These are phyloP conservation scores for Porodaedalea pini DNA, from an alignment of 1,284 basidiomycete genomes.

Conservation along the genomic window DNA sequence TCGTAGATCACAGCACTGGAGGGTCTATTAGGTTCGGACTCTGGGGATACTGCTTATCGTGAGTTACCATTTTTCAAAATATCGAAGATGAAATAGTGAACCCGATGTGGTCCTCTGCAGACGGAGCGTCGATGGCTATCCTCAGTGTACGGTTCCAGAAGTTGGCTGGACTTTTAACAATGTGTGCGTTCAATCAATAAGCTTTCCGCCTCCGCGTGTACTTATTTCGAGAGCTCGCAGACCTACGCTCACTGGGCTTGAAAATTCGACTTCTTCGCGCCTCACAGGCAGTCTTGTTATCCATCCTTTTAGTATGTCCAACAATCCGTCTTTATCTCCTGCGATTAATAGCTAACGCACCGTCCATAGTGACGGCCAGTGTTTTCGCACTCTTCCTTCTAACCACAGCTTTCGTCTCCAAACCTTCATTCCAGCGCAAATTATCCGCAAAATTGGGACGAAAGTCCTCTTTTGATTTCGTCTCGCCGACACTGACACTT, in stretches of 20 bases:
- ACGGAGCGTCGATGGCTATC: neutral
- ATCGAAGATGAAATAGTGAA: neutral
- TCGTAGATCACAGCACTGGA: conserved; percentile 10
- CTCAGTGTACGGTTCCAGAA: conserved; percentile 9
- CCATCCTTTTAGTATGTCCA: conserved; percentile 11
- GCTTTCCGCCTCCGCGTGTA: neutral
- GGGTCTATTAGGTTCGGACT: conserved; percentile 15
- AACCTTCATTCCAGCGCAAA: conserved; percentile 7
- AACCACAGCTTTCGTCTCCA: neutral
- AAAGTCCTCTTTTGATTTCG: conserved; percentile 11
- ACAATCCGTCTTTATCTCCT: neutral
- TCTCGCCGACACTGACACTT: conserved; percentile 5
- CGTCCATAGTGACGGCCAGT: neutral
- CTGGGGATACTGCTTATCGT: conserved; percentile 16
- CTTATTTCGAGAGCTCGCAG: neutral
- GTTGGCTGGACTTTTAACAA: conserved; percentile 15
- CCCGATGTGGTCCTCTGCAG: neutral
- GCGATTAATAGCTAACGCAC: neutral
- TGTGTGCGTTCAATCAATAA: conserved; percentile 2
- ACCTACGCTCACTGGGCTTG: conserved; percentile 12
- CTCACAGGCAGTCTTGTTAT: conserved; percentile 5
- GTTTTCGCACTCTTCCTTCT: conserved; percentile 14
- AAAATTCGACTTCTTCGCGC: conserved; percentile 4
- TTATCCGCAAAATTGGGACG: neutral
- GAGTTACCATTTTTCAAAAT: neutral